Percentiles rank a stretch among this genome's conserved stretches.
phyloP scores from a whole-genome alignment of 345 rosid species.

The thale cress (Arabidopsis thaliana) region TAIR10.1 NC_003074.8:19139001-19139500 shows the following conservation, averaged over 20 bases:
- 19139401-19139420: neutral
- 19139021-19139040: slow-evolving; percentile 46
- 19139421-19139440: too few relatives aligned
- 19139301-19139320: slow-evolving; percentile 11
- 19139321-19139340: slow-evolving; percentile 20
- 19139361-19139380: neutral
- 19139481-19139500: neutral
- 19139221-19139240: slow-evolving; percentile 22
- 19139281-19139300: slow-evolving; percentile 30
- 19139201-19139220: slow-evolving; percentile 42
- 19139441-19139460: too few relatives aligned
- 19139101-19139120: slow-evolving; percentile 38
- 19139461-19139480: neutral
- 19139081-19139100: slow-evolving; percentile 40
- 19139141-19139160: neutral
- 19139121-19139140: slow-evolving; percentile 17
- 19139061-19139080: slow-evolving; percentile 40
- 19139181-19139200: slow-evolving; percentile 32
- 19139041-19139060: slow-evolving; percentile 47
- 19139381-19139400: slow-evolving; percentile 1
- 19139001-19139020: slow-evolving; percentile 51
- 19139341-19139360: slow-evolving; percentile 22
- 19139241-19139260: slow-evolving; percentile 21
- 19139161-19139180: slow-evolving; percentile 33
- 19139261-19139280: slow-evolving; percentile 47